Base-by-base conservation (phyloP, 345 rosid genomes). In the Salix purpurea region DNA sequence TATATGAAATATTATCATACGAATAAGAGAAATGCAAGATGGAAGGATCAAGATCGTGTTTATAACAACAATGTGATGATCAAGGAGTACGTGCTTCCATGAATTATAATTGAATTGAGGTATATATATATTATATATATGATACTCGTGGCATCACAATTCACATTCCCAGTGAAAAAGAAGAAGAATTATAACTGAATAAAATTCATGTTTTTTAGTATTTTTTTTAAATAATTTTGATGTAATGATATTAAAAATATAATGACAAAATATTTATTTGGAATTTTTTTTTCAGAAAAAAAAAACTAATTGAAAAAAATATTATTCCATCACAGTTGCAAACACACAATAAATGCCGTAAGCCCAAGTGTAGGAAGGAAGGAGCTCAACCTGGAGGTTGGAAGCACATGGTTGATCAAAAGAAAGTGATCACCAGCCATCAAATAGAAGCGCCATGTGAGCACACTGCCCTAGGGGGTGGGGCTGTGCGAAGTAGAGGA, bases 381-480 rank as follows among this genome's bases (percentile, higher is more conserved):
- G 32, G 32, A 36, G 19, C 6, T 9, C 7, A 10, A 21, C 44
- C 10, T 39, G 4, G 0, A 66, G 44, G 23, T 36, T 26, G 3
- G 10, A 69, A 61, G 54, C 71, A 60, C 42, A 28, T 13, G 4
- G 14, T n/a, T n/a, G 62, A 56, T 56, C 14, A 1, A 8, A 56
- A 56, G 1, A n/a, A 4, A n/a, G 14, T 9, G 15, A 21, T 15
- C 37, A 65, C 14, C 13, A 3, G 26, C 14, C 28, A 58, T 40
- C 44, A 40, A 10, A 40, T 40, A 58, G 26, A 9, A 70, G 19
- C 15, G 54, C 28, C 82, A 82, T 78, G 85, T 77, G 84, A 75
- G 79, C 86, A 79, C 82, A n/a, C 87, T 84, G 84, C 85, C 83
- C 77, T 4, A 24, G 76, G 44, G 79, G 80, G 70, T 34, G 37